phyloP scores from a whole-genome alignment of 495 filamentous ascomycete species.

The Delitschia confertaspora region DNA sequence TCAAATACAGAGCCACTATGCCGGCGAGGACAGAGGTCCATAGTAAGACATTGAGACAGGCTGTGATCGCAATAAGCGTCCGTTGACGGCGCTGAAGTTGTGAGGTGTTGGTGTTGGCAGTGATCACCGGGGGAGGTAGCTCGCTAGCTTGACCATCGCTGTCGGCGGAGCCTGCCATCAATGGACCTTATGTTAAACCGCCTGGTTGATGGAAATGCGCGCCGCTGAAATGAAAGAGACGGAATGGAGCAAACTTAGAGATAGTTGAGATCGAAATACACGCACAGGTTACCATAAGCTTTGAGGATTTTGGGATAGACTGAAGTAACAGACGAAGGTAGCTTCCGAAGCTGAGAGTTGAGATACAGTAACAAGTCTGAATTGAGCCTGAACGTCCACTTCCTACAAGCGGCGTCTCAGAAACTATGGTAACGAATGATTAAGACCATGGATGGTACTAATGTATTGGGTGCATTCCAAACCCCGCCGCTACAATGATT shows the following conservation, averaged over 20 bases:
- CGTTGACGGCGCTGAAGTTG: constrained; percentile 15
- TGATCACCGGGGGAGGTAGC: constrained; percentile 13
- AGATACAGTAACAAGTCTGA: constrained; percentile 11
- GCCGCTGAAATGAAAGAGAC: constrained; percentile 1
- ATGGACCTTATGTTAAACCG: constrained; percentile 10
- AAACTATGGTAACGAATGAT: constrained; percentile 7
- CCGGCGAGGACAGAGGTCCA: constrained; percentile 22
- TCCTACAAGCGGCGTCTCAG: constrained; percentile 23
- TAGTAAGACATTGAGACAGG: constrained; percentile 22
- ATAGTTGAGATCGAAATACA: constrained; percentile 1
- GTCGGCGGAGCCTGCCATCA: constrained; percentile 20
- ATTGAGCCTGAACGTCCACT: constrained; percentile 25
- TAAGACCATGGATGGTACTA: constrained; percentile 4
- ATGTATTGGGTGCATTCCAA: constrained; percentile 17
- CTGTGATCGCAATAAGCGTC: constrained; percentile 20
- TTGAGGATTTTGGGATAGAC: constrained; percentile 2
- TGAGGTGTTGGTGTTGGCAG: constrained; percentile 8
- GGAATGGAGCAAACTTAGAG: neutral
- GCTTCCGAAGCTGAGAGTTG: constrained; percentile 15
- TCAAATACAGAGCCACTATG: constrained; percentile 13
- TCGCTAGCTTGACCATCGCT: constrained; percentile 19
- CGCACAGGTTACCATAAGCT: constrained; percentile 7
- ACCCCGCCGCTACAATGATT: constrained; percentile 2
- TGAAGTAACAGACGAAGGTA: constrained; percentile 3
- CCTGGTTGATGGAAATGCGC: constrained; percentile 1